Conservation (phyloP, 2,329 filamentous ascomycete species). For the Fusarium dimerum region DNA sequence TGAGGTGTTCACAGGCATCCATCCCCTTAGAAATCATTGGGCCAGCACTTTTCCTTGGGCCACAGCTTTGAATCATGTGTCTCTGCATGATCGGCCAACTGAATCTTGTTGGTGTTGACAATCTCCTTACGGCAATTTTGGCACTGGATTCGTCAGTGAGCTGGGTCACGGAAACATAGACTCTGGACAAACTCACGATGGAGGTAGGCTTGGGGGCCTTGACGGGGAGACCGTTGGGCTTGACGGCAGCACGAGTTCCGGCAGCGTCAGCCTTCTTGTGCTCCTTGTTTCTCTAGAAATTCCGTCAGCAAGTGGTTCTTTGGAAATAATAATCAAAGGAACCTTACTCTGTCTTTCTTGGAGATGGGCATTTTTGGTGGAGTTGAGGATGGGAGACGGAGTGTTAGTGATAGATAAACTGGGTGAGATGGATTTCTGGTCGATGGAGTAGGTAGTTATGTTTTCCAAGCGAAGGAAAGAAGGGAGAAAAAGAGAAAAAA, state of each 20-base stretch:
- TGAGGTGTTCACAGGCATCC: no score
- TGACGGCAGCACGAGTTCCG: constrained; percentile 54
- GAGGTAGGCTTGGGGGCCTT: constrained; percentile 50
- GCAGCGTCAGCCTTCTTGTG: constrained; percentile 57
- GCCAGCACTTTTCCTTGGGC: constrained; percentile 62
- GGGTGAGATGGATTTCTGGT: no score
- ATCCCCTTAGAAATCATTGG: constrained; percentile 43
- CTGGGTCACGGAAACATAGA: neutral
- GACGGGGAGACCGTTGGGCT: constrained; percentile 56
- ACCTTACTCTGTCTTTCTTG: constrained; percentile 30
- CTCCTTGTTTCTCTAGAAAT: constrained; percentile 48
- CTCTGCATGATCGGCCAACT: constrained; percentile 53
- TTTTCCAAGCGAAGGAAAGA: no score
- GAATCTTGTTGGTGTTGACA: constrained; percentile 51
- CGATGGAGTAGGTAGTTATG: no score
- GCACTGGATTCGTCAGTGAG: constrained; percentile 37
- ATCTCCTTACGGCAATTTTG: constrained; percentile 53
- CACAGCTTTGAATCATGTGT: constrained; percentile 52
- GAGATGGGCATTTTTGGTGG: constrained; percentile 29
- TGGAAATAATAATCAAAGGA: neutral
- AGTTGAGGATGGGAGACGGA: no score
- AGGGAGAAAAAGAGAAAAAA: no score
- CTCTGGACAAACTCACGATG: constrained; percentile 18
- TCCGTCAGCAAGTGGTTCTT: neutral
- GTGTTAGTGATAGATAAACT: no score